phyloP scores from a whole-genome alignment of 2,329 filamentous ascomycete genomes.

The Berkeleyomyces rouxiae region DNA sequence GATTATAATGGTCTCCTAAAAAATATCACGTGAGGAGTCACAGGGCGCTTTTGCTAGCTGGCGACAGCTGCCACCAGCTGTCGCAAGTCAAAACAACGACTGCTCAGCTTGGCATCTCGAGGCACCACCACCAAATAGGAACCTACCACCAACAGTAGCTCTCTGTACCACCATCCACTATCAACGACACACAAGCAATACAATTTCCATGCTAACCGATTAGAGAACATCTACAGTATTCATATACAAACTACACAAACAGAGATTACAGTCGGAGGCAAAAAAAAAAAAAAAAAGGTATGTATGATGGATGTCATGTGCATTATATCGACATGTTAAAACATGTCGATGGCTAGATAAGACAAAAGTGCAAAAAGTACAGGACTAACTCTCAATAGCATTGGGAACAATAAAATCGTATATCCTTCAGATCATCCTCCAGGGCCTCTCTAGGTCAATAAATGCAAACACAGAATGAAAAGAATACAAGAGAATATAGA shows the following conservation, averaged over 20 bases:
- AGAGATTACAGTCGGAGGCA: not conserved
- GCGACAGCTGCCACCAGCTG: not conserved
- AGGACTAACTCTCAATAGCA: constrained; percentile 4
- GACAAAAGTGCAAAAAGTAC: not conserved
- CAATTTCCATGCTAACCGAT: not conserved
- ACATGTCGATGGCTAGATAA: constrained; percentile 10
- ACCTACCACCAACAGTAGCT: not conserved
- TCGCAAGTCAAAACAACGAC: too few species aligned
- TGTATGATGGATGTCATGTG: constrained; percentile 7
- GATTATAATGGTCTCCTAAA: not conserved
- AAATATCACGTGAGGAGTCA: not conserved
- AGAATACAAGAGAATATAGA: not conserved
- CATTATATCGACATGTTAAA: constrained; percentile 13
- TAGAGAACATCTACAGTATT: not conserved
- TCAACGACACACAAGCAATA: not conserved
- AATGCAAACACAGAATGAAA: not conserved
- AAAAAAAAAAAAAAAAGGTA: not conserved
- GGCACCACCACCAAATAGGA: not conserved
- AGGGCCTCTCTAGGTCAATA: not conserved
- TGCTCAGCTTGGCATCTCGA: not conserved
- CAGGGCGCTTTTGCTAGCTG: not conserved
- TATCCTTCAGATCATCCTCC: constrained; percentile 11
- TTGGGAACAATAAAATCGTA: constrained; percentile 14
- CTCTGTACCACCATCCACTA: not conserved
- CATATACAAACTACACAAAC: not conserved